Evolutionary conservation across 1,284 basidiomycete species (phyloP).

Genomic region (Apiotrichum montevideense): DNA sequence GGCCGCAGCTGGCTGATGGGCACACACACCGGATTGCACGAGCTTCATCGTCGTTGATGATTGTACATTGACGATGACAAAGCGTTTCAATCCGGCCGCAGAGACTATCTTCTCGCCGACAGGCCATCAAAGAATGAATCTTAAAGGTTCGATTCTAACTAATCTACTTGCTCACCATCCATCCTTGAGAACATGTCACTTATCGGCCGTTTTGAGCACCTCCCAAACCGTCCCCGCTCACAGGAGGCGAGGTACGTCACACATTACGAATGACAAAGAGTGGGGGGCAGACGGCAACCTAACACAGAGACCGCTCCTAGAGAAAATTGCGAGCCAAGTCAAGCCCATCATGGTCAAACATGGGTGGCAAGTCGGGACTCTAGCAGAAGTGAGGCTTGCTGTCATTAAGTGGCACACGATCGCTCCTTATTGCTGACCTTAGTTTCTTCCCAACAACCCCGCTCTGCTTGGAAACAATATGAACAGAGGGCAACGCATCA

Average conservation of each 20-base stretch:
- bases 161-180: no score
- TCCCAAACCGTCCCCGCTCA: slow-evolving; percentile 37
- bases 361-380: slow-evolving; percentile 68
- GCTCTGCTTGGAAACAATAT: slow-evolving; percentile 63
- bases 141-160: no score
- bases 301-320: slow-evolving; percentile 51
- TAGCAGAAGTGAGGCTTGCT: slow-evolving; percentile 55
- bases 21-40: no score
- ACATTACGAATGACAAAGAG: no score
- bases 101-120: no score
- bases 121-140: no score
- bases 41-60: neutral
- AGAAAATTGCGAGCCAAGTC: slow-evolving; percentile 69
- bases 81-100: neutral
- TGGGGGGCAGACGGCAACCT: no score
- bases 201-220: slow-evolving; percentile 42
- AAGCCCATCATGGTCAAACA: slow-evolving; percentile 85
- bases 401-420: neutral
- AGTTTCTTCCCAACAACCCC: slow-evolving; percentile 70
- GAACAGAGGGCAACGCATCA: slow-evolving; percentile 70
- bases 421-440: neutral
- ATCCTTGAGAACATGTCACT: slow-evolving; percentile 21
- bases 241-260: slow-evolving; percentile 38
- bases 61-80: neutral
- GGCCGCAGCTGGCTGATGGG: no score